Evolutionary conservation across 306 rosid species (phyloP), one percentile per base, ranked within the genome.

Genomic region (Alnus glutinosa): DNA sequence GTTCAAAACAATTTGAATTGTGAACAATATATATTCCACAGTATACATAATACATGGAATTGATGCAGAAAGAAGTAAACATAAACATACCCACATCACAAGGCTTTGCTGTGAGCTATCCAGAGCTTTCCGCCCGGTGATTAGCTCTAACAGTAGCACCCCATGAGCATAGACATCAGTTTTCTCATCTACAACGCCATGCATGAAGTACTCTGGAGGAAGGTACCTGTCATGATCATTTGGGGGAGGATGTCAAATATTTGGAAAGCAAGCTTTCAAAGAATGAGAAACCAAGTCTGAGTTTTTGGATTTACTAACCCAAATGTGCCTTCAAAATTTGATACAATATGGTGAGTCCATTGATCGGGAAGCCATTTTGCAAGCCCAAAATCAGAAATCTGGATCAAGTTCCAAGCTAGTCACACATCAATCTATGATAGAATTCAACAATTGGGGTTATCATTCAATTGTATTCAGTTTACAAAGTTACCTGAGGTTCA

Each of bases 191-290:
- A 93, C 98, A 79, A 96, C 90, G 7, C 99, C 99, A 66, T 96
- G 97, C 99, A 96, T 90, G 92, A 96, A 93, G 88, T 89, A 93
- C 88, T 96, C 99, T 4, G 99, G 99, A 82, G 99, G 99, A 87
- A 96, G 98, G 81, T 96, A 96, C 19, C 99, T 96, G 88, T 77
- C 81, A 76, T 10, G 79, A 82, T 23, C 28, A 23, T 79, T 55
- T 9, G 16, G 49, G 57, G 75, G 76, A 39, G 44, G 55, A 71
- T 76, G 85, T 76, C 61, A 70, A 69, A 62, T 39, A 36, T n/a
- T 62, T 50, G 70, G 46, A 66, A 75, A 49, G 47, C 55, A 80
- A 74, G 68, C 49, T 30, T 48, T 16, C 4, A 71, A 73, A 74
- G 11, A 67, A 13, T 44, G 34, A 34, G 64, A 34, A 52, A 78